Percentiles rank a stretch among this genome's conserved stretches.
phyloP scores from a whole-genome alignment of 306 rosid species.

The Acacia confusa region DNA sequence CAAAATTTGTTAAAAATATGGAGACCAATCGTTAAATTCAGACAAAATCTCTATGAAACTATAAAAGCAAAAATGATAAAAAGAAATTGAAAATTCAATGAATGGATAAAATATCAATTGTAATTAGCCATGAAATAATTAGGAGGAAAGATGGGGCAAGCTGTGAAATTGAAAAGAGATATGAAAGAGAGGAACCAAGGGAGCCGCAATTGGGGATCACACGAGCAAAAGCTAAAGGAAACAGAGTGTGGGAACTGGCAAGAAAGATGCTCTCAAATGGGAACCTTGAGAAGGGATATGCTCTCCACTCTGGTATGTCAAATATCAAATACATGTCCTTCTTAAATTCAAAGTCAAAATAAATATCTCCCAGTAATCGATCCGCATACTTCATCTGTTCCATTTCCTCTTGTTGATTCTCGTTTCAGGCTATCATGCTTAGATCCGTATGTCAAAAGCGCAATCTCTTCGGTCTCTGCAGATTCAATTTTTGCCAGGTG shows the following conservation, averaged over 20 bases:
- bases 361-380: not conserved
- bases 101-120: too few relatives aligned
- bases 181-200: not conserved
- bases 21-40: too few relatives aligned
- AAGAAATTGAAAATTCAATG: too few relatives aligned
- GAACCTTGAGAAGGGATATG: conserved; percentile 45
- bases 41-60: too few relatives aligned
- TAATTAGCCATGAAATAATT: too few relatives aligned
- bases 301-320: not conserved
- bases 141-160: not conserved
- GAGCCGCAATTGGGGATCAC: not conserved
- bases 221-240: not conserved
- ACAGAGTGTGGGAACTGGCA: not conserved
- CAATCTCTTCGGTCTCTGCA: conserved; percentile 7
- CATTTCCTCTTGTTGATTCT: not conserved
- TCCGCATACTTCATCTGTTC: not conserved
- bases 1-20: too few relatives aligned
- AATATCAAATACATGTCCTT: not conserved
- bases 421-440: not conserved
- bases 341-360: conserved; percentile 3
- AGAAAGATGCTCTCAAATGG: conserved; percentile 39
- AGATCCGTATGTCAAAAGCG: conserved; percentile 36
- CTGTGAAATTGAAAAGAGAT: not conserved
- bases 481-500: conserved; percentile 39
- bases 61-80: too few relatives aligned